Conservation (phyloP, 2,329 filamentous ascomycete genomes). For the Fusarium robinianum region DNA sequence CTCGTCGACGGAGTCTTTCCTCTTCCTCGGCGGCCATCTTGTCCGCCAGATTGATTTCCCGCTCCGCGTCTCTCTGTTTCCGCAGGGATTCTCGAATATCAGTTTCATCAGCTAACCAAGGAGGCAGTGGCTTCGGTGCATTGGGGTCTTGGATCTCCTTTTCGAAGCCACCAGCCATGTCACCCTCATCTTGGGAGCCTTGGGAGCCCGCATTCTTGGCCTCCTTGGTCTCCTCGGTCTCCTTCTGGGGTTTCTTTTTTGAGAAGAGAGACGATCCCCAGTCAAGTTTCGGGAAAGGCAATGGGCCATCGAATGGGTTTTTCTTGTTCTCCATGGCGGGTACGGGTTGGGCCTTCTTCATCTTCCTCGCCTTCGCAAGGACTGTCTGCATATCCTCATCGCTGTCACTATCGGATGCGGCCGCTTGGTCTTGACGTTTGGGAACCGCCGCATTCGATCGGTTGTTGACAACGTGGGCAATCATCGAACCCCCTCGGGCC, state of each 20-base stretch:
- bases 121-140: conserved; percentile 66
- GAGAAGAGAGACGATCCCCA: conserved; percentile 65
- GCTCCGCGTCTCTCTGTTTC: conserved; percentile 60
- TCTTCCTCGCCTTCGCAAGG: conserved; percentile 70
- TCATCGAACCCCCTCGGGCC: conserved; percentile 60
- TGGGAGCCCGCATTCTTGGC: conserved; percentile 23
- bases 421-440: conserved; percentile 39
- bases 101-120: conserved; percentile 70
- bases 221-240: conserved; percentile 26
- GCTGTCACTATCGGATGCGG: conserved; percentile 63
- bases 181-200: conserved; percentile 43
- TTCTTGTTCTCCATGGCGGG: conserved; percentile 56
- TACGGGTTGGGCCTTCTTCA: conserved; percentile 52
- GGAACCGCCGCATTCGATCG: conserved; percentile 66
- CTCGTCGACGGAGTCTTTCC: conserved; percentile 50
- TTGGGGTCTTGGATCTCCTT: conserved; percentile 50
- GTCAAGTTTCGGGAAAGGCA: conserved; percentile 89
- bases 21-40: conserved; percentile 61
- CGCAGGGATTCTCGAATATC: conserved; percentile 69
- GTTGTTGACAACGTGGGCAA: conserved; percentile 76
- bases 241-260: conserved; percentile 43
- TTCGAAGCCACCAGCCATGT: conserved; percentile 68
- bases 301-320: conserved; percentile 73
- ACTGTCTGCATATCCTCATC: conserved; percentile 82
- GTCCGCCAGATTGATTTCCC: conserved; percentile 68